Percentiles rank a stretch among this genome's conserved stretches.
Evolutionary conservation across 176 grass and related monocot genomes (phyloP).

Genomic region (Puya raimondii): DNA sequence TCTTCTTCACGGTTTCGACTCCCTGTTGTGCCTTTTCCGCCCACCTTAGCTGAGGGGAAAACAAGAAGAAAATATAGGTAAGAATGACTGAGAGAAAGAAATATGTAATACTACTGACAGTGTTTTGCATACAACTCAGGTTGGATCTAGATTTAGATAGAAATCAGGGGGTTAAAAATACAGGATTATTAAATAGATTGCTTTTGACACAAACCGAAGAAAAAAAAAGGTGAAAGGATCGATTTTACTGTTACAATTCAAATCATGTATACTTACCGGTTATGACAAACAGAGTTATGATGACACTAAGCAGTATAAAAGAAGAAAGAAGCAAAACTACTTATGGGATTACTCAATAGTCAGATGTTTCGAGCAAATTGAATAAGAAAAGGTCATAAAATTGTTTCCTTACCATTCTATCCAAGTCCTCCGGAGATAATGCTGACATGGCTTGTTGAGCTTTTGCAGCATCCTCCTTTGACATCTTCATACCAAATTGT

Average conservation of each 20-base stretch:
- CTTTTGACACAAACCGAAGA: no score
- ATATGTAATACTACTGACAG: not conserved
- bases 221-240: no score
- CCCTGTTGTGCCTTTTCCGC: slow-evolving; percentile 67
- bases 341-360: not conserved
- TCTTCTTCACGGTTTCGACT: slow-evolving; percentile 60
- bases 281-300: no score
- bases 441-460: slow-evolving; percentile 80
- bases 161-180: no score
- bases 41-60: slow-evolving; percentile 58
- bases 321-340: not conserved
- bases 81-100: not conserved
- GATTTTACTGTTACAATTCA: no score
- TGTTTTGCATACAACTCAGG: no score
- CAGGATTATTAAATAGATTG: no score
- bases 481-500: slow-evolving; percentile 92
- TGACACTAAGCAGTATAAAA: no score
- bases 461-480: slow-evolving; percentile 82
- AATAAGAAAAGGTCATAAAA: not conserved
- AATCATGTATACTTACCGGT: no score
- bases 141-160: no score
- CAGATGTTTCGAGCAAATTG: not conserved
- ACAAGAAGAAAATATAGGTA: not conserved
- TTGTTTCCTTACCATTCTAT: slow-evolving; percentile 69
- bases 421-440: slow-evolving; percentile 78